These are phyloP conservation scores for Colletotrichum tofieldiae DNA, from an alignment of 2,329 filamentous ascomycete genomes.

Conservation along the genomic window DNA sequence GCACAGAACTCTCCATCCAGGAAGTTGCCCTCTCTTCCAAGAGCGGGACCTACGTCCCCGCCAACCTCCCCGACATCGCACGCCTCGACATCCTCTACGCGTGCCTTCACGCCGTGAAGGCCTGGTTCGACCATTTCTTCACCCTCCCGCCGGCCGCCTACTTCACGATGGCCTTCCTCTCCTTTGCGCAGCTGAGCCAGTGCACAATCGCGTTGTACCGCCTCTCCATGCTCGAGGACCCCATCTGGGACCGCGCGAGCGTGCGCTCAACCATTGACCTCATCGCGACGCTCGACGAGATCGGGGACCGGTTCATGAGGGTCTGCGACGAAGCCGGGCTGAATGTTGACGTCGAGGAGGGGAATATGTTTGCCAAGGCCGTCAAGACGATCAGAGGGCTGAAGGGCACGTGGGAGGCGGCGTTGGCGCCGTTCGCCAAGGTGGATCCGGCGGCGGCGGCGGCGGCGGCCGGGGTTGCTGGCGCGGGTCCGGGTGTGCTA, in stretches of 20 bases:
- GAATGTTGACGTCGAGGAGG: slow-evolving; percentile 47
- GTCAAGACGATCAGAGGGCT: slow-evolving; percentile 56
- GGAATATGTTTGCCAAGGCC: slow-evolving; percentile 52
- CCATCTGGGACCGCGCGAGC: slow-evolving; percentile 55
- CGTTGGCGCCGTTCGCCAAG: slow-evolving; percentile 45
- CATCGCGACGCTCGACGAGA: slow-evolving; percentile 48
- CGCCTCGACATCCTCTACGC: slow-evolving; percentile 49
- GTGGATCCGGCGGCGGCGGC: not conserved
- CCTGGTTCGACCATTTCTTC: slow-evolving; percentile 52
- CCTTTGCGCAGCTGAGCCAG: slow-evolving; percentile 54
- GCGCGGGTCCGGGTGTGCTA: not conserved
- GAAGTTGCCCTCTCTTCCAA: slow-evolving; percentile 50
- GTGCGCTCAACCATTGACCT: slow-evolving; percentile 53
- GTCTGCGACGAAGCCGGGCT: slow-evolving; percentile 26
- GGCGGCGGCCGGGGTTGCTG: not conserved
- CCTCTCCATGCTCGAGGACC: slow-evolving; percentile 54
- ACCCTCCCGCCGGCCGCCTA: slow-evolving; percentile 48
- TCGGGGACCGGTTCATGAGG: slow-evolving; percentile 41
- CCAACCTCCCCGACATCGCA: slow-evolving; percentile 45
- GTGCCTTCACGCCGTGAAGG: slow-evolving; percentile 49
- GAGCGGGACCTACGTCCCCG: slow-evolving; percentile 29
- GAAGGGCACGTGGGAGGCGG: slow-evolving; percentile 55
- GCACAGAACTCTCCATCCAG: slow-evolving; percentile 56
- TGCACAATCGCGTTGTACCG: slow-evolving; percentile 53
- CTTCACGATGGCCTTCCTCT: slow-evolving; percentile 52